Conservation (phyloP, 805 yeast genomes). For the Candida xiaguanensis region DNA sequence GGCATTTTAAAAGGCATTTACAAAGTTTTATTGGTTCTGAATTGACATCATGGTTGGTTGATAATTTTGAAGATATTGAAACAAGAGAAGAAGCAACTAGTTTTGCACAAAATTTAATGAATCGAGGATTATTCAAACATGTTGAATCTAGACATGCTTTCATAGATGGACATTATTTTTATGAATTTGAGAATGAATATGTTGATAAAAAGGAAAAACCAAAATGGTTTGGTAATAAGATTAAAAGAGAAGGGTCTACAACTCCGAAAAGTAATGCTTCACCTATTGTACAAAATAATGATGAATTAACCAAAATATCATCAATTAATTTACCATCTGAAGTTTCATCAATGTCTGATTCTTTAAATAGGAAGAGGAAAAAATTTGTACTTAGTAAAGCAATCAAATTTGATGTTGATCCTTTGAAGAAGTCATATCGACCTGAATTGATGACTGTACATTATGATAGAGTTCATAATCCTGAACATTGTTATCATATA, state of each 20-base stretch:
- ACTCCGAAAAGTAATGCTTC: conserved; percentile 22
- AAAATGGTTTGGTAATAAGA: conserved; percentile 32
- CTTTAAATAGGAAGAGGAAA: conserved; percentile 19
- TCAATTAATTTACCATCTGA: conserved; percentile 15
- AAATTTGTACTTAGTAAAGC: conserved; percentile 63
- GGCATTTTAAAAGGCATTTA: conserved; percentile 83
- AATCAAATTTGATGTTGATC: conserved; percentile 72
- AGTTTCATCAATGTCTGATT: conserved; percentile 23
- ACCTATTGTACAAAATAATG: conserved; percentile 18
- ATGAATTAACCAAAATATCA: conserved; percentile 19
- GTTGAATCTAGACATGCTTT: conserved; percentile 82
- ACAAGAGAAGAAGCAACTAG: conserved; percentile 78
- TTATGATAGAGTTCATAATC: conserved; percentile 88
- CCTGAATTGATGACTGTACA: conserved; percentile 80
- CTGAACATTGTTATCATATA: conserved; percentile 90
- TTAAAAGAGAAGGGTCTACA: conserved; percentile 12
- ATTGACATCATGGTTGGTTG: conserved; percentile 79
- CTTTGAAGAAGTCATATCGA: conserved; percentile 63
- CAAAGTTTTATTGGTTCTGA: conserved; percentile 85
- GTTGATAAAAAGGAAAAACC: conserved; percentile 18
- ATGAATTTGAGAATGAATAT: conserved; percentile 60
- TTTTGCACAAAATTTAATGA: conserved; percentile 78
- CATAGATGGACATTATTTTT: conserved; percentile 90
- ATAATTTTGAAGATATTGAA: conserved; percentile 73
- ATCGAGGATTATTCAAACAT: conserved; percentile 67